Conservation (phyloP, 1,284 basidiomycete species). For the Dichomitus squalens region DNA sequence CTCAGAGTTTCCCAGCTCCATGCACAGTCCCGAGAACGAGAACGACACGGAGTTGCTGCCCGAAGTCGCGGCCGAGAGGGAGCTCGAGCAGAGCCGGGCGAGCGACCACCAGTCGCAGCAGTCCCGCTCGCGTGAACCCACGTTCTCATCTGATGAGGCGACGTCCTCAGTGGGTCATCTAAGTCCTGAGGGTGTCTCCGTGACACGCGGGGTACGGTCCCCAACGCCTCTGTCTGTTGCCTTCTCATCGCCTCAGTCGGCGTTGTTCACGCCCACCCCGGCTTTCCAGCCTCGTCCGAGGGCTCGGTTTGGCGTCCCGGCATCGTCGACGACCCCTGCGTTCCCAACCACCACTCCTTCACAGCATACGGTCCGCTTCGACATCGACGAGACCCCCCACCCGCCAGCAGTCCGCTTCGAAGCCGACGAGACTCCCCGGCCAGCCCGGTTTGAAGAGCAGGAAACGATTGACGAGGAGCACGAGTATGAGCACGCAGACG, state of each 20-base stretch:
- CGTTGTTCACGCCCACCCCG: slow-evolving; percentile 61
- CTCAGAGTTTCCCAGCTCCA: slow-evolving; percentile 7
- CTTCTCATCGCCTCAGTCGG: slow-evolving; percentile 38
- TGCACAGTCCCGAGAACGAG: neutral
- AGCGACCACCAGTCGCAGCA: slow-evolving; percentile 7
- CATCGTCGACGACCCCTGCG: slow-evolving; percentile 21
- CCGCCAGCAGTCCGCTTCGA: slow-evolving; percentile 1
- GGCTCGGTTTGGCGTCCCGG: slow-evolving; percentile 57
- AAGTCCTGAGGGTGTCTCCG: slow-evolving; percentile 10
- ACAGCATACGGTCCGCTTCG: slow-evolving; percentile 25
- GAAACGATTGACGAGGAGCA: slow-evolving; percentile 12
- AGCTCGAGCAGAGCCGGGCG: neutral
- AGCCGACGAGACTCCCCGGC: slow-evolving; percentile 27
- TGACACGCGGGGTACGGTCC: slow-evolving; percentile 22
- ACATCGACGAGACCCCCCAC: neutral
- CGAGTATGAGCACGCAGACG: slow-evolving; percentile 13
- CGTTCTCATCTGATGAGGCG: slow-evolving; percentile 62
- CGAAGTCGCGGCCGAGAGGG: slow-evolving; percentile 9
- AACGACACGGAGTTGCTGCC: slow-evolving; percentile 20
- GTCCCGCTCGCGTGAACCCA: slow-evolving; percentile 47
- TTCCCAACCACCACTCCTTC: slow-evolving; percentile 24
- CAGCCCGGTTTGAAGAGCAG: slow-evolving; percentile 1
- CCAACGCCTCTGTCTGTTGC: slow-evolving; percentile 44
- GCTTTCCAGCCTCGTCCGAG: slow-evolving; percentile 59
- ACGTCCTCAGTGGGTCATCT: slow-evolving; percentile 10